Base-by-base conservation (phyloP, 1,284 basidiomycete species). In the Rhodotorula mucilaginosa region DNA sequence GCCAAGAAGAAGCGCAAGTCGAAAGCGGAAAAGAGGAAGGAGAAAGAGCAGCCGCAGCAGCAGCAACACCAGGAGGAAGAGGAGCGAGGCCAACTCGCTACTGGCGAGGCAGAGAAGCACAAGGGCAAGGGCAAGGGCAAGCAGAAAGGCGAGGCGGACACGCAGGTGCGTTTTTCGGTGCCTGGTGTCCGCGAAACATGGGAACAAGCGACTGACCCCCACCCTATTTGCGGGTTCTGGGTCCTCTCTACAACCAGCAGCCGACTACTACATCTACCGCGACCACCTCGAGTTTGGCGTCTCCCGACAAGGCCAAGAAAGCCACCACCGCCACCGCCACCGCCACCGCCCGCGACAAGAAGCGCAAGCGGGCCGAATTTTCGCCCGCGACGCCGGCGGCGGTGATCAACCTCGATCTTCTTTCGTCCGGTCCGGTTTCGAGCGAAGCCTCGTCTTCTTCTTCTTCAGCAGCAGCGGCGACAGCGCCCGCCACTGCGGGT, bases 341-440 rank as follows among this genome's bases (percentile, higher is more conserved):
- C 21, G 46, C 31, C 21, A 31, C 34, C 2, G 18, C 58, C 2
- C 31, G 34, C 34, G 34, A 34, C 21, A 68, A 71, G 51, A 68
- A 71, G 63, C 69, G 67, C 58, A 66, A 71, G 49, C 69, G 67
- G 21, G 51, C 67, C 44, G 67, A 64, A 0, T 69, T 34, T 34
- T 34, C 34, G 34, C 34, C 34, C 34, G 6, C 34, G 34, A 34
- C 67, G n/a, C 57, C 65, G 21, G 49, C 18, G 3, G 58, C 69
- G 16, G 48, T 44, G 10, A 12, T 44, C 39, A 44, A 13, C 12
- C 39, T 44, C 39, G 39, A 44, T 8, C 8, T 8, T 34, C 8
- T 8, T 44, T 44, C 39, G 39, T 44, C 39, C 39, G 39, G 12
- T 44, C 39, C 39, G 39, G 12, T 13, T 44, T 44, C 39, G 39